A percentile compares a stretch with the other conserved stretches of the same genome.
These are phyloP conservation scores for Vigna hirtella DNA, from an alignment of 306 rosid genomes.

Conservation along the genomic window DNA sequence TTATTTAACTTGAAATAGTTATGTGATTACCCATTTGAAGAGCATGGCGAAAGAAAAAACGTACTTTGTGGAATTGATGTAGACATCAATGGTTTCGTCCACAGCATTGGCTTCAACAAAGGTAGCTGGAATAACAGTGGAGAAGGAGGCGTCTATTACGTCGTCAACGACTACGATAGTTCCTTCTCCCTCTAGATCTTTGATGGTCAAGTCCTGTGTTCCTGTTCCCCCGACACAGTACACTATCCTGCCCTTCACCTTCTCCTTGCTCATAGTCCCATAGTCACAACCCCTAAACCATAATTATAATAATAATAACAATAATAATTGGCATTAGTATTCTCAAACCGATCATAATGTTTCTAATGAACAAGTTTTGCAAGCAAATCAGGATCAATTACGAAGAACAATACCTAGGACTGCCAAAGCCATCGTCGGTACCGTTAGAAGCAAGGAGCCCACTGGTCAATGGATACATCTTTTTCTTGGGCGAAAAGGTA, in stretches of 20 bases:
- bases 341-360: constrained; percentile 22
- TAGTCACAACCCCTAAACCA: constrained; percentile 70
- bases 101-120: constrained; percentile 43
- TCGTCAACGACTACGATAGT: constrained; percentile 53
- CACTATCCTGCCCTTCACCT: constrained; percentile 77
- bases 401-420: constrained; percentile 54
- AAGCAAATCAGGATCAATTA: neutral
- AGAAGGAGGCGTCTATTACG: constrained; percentile 47
- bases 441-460: constrained; percentile 63
- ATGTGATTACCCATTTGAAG: neutral
- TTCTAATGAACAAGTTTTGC: neutral
- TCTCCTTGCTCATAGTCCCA: constrained; percentile 56
- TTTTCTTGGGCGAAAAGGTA: constrained; percentile 62
- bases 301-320: neutral
- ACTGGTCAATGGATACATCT: constrained; percentile 70
- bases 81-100: constrained; percentile 53
- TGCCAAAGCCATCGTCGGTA: constrained; percentile 47
- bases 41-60: neutral
- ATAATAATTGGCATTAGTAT: neutral
- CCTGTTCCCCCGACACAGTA: constrained; percentile 56
- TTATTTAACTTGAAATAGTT: neutral
- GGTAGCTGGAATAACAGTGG: constrained; percentile 60
- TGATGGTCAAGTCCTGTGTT: constrained; percentile 55
- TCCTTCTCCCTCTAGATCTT: constrained; percentile 64
- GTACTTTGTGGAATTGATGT: constrained; percentile 83